These are phyloP conservation scores for Colletotrichum endophyticum DNA, from an alignment of 2,329 filamentous ascomycete genomes.

Conservation along the genomic window DNA sequence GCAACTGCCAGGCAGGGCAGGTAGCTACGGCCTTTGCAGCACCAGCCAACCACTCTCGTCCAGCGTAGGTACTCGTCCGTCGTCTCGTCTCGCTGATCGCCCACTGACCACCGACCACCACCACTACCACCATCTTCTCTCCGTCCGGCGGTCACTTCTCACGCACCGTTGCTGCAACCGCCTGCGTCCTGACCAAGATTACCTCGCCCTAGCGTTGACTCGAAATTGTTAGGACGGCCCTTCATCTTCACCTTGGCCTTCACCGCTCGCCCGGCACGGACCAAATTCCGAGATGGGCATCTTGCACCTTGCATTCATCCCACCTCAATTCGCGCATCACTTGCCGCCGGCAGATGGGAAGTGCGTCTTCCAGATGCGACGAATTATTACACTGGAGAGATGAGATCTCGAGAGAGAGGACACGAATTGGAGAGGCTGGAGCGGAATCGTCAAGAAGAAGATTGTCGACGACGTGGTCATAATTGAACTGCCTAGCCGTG, in stretches of 20 bases:
- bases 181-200: neutral
- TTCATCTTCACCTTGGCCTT: neutral
- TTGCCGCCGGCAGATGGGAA: neutral
- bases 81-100: neutral
- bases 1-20: neutral
- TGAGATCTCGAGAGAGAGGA: neutral
- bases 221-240: neutral
- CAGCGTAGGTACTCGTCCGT: neutral
- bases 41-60: neutral
- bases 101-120: neutral
- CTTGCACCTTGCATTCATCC: neutral
- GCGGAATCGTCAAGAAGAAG: neutral
- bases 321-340: neutral
- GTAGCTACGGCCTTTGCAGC: neutral
- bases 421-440: neutral
- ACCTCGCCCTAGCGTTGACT: neutral
- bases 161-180: neutral
- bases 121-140: neutral
- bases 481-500: neutral
- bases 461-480: neutral
- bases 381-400: fast-evolving
- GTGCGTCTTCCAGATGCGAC: neutral
- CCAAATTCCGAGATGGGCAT: neutral
- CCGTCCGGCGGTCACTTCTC: neutral
- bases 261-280: slow-evolving; percentile 3